Evolutionary conservation across 345 rosid species (phyloP), one percentile per base, ranked within the genome.

Genomic region (Moringa oleifera): DNA sequence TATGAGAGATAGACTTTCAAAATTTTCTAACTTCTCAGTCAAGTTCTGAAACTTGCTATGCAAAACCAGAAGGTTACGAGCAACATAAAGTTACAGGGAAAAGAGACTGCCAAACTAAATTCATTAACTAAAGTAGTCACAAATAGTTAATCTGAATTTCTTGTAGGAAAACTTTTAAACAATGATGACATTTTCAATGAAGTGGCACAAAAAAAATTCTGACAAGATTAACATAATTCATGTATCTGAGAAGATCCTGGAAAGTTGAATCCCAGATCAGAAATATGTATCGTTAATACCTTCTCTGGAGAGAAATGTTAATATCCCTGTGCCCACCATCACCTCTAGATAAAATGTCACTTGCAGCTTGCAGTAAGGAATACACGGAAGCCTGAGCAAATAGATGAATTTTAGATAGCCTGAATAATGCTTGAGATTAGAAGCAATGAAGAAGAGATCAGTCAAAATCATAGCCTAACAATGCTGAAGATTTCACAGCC

Each of bases 351-450:
- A 97, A 78, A 81, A 90, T 84, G 71, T 94, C 96, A 52, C 73
- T 77, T 54, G 92, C 96, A 68, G 99, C 99, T 90, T 82, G 91
- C 75, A 94, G 68, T 62, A 90, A 79, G 71, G 83, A 86, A 81
- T 80, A 86, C 37, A 81, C 89, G 22, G 99, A 79, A 66, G 89
- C 96, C 99, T 94, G 85, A 63, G 64, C 73, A 75, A 59, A 64
- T 58, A 57, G 45, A 84, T 55, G 51, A 66, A 64, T 70, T 71
- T 68, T 64, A 70, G 73, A 73, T 68, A 52, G 28, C 22, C 50
- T 63, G 59, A 72, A 20, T 58, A 37, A 69, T 41, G 19, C 55
- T 52, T 25, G 63, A 69, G 47, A 9, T 7, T 41, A 41, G 1
- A 28, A 41, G 47, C 12, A 41, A 33, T 11, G 11, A 11, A 33